These are phyloP conservation scores for Penicillium vulpinum DNA, from an alignment of 2,329 filamentous ascomycete genomes.

Conservation along the genomic window DNA sequence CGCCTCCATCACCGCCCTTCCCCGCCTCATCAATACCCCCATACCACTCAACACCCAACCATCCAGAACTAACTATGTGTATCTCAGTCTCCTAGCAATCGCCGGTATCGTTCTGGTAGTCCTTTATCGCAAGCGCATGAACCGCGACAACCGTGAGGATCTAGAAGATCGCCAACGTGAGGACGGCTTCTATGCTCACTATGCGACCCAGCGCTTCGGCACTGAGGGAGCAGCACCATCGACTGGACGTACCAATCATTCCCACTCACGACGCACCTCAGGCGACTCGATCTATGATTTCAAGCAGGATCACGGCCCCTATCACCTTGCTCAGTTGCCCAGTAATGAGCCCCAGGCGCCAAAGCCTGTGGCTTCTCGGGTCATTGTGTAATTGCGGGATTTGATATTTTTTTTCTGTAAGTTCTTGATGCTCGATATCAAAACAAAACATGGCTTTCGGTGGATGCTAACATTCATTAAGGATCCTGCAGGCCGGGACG, in stretches of 20 bases:
- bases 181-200: slow-evolving; percentile 4
- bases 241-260: background rate
- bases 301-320: slow-evolving; percentile 8
- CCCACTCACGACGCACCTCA: background rate
- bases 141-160: slow-evolving; percentile 1
- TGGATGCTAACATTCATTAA: background rate
- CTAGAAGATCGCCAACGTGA: slow-evolving; percentile 1
- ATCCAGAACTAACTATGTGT: background rate
- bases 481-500: slow-evolving; percentile 6
- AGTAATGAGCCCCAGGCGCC: background rate
- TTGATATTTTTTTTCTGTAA: background rate
- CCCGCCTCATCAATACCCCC: background rate
- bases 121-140: slow-evolving; percentile 1
- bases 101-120: slow-evolving; percentile 6
- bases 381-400: background rate
- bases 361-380: background rate
- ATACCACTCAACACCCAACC: background rate
- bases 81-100: background rate
- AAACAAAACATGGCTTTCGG: background rate
- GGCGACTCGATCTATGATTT: slow-evolving; percentile 6
- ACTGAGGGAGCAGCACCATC: background rate
- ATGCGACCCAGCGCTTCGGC: slow-evolving; percentile 2
- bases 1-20: background rate
- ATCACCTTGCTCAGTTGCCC: slow-evolving; percentile 1
- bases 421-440: background rate